phyloP scores from a whole-genome alignment of 129 eudicot species.

The Saussurea involucrata region DNA sequence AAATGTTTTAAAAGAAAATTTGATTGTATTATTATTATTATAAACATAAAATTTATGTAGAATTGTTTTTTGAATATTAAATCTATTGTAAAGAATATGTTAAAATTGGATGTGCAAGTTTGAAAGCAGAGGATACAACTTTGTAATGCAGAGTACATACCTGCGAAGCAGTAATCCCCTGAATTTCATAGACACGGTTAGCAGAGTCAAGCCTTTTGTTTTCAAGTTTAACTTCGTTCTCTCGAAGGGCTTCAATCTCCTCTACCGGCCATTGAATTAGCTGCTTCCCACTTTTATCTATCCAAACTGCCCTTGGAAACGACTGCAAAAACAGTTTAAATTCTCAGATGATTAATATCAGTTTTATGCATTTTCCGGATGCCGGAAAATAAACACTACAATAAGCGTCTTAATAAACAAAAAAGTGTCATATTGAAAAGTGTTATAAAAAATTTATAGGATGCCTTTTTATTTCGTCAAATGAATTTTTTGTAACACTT shows the following conservation, averaged over 20 bases:
- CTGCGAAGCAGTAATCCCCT: constrained; percentile 39
- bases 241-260: constrained; percentile 35
- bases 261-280: constrained; percentile 48
- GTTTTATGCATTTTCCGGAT: not conserved
- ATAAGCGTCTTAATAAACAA: too few relatives aligned
- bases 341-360: not conserved
- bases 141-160: constrained; percentile 13
- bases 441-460: too few relatives aligned
- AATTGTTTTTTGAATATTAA: too few relatives aligned
- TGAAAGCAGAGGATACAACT: not conserved
- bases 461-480: too few relatives aligned
- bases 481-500: too few relatives aligned
- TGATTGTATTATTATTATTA: too few relatives aligned
- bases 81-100: too few relatives aligned
- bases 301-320: constrained; percentile 37
- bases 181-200: constrained; percentile 20
- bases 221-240: constrained; percentile 27
- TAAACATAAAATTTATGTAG: too few relatives aligned
- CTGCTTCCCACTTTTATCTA: constrained; percentile 34
- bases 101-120: too few relatives aligned
- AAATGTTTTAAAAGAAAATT: not conserved
- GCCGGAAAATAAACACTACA: not conserved
- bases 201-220: constrained; percentile 15
- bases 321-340: constrained; percentile 14
- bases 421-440: too few relatives aligned